phyloP scores from a whole-genome alignment of 2,329 filamentous ascomycete species.

The Diaporthe velutina region DNA sequence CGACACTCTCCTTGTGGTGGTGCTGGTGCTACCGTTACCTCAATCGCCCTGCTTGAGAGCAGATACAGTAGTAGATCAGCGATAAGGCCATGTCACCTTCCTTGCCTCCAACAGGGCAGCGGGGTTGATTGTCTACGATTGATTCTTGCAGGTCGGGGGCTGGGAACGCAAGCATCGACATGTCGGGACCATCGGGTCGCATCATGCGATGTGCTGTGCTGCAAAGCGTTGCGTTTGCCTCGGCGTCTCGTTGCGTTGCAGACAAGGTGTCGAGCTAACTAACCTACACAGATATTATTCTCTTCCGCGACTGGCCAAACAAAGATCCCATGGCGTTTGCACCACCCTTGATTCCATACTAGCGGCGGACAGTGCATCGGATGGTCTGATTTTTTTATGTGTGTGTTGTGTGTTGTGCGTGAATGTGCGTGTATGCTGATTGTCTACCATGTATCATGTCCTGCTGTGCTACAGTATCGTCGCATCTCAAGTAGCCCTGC shows the following conservation, averaged over 20 bases:
- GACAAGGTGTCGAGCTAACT: background rate
- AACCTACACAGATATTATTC: slow-evolving; percentile 18
- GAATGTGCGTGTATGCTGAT: slow-evolving; percentile 14
- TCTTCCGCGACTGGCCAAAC: slow-evolving; percentile 20
- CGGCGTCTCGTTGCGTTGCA: background rate
- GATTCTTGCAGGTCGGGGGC: background rate
- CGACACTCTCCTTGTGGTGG: background rate
- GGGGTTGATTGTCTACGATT: background rate
- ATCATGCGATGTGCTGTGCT: slow-evolving; percentile 5
- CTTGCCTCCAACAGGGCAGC: background rate
- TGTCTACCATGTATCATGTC: slow-evolving; percentile 8
- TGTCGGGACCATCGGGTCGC: background rate
- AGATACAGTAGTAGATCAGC: slow-evolving; percentile 23
- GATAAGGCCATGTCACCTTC: slow-evolving; percentile 21
- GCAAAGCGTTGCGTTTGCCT: background rate
- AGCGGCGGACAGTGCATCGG: slow-evolving; percentile 16
- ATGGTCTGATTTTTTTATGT: background rate
- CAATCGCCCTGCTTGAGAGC: slow-evolving; percentile 18
- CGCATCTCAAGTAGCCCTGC: background rate
- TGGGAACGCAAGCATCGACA: background rate
- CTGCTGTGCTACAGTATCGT: slow-evolving; percentile 7
- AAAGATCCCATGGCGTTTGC: background rate
- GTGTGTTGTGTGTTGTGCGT: background rate
- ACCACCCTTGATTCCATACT: slow-evolving; percentile 24
- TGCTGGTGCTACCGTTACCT: slow-evolving; percentile 14